Conservation (phyloP, 352 stramenopile genomes). For the Globisporangium abappressorium region DNA sequence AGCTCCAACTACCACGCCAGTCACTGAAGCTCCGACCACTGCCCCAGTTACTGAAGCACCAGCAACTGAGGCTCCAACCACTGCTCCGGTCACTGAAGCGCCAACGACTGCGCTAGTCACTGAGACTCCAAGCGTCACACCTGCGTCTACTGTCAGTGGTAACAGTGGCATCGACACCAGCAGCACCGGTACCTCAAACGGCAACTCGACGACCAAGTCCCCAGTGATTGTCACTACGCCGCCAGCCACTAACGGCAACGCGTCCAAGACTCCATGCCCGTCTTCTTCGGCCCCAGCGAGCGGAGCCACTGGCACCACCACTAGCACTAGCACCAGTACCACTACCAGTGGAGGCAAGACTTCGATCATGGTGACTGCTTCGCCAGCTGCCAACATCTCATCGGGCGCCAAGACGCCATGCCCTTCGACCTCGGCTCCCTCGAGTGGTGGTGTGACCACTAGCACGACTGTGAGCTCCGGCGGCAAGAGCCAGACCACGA, state of each 20-base stretch:
- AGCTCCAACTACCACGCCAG: background rate
- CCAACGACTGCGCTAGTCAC: background rate
- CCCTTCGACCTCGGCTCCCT: conserved; percentile 1
- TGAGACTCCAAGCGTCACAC: conserved; percentile 1
- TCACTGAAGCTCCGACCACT: background rate
- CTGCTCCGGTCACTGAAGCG: background rate
- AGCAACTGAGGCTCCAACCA: background rate
- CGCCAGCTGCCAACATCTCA: background rate
- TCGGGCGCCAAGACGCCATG: conserved; percentile 1
- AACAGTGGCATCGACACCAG: background rate
- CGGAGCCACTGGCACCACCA: background rate
- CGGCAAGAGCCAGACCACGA: background rate
- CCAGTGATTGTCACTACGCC: background rate
- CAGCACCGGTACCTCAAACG: background rate
- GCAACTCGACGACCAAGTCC: background rate
- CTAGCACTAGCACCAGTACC: background rate
- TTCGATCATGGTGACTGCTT: background rate
- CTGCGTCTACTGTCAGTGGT: background rate
- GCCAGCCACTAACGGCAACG: background rate
- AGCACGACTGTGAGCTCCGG: background rate
- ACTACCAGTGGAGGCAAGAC: background rate
- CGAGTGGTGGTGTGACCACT: background rate
- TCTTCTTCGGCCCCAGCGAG: background rate
- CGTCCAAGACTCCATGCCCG: conserved; percentile 2
- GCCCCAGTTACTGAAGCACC: background rate